These are phyloP conservation scores for Gentiana dahurica DNA, from an alignment of 257 asterid species.

Conservation along the genomic window DNA sequence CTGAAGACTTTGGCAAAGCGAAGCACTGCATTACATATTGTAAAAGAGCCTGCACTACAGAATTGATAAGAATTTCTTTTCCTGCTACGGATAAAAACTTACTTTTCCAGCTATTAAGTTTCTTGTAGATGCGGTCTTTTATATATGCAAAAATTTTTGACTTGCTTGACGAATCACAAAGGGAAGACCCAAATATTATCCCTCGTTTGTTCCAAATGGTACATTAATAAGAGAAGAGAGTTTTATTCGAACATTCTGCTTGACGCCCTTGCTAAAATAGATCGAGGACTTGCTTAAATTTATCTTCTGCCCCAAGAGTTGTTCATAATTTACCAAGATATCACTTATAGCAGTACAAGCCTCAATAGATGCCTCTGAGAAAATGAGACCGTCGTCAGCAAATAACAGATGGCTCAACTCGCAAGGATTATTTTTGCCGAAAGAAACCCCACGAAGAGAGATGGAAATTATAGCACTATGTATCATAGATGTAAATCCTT, in stretches of 20 bases:
- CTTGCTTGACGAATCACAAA: no score
- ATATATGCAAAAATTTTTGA: neutral
- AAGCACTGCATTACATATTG: no score
- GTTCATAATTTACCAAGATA: neutral
- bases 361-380: neutral
- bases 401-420: neutral
- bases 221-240: no score
- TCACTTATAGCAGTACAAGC: neutral
- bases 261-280: neutral
- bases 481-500: neutral
- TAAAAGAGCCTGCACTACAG: neutral
- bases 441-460: neutral
- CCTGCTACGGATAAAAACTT: neutral
- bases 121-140: neutral
- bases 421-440: neutral
- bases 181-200: no score
- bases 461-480: no score
- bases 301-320: neutral
- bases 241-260: no score
- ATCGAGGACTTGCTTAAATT: neutral
- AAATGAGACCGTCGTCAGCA: neutral
- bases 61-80: neutral
- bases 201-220: no score
- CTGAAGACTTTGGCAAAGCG: no score
- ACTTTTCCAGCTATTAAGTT: neutral